Evolutionary conservation across 2,329 filamentous ascomycete species (phyloP).

Genomic region (Microdochium trichocladiopsis): DNA sequence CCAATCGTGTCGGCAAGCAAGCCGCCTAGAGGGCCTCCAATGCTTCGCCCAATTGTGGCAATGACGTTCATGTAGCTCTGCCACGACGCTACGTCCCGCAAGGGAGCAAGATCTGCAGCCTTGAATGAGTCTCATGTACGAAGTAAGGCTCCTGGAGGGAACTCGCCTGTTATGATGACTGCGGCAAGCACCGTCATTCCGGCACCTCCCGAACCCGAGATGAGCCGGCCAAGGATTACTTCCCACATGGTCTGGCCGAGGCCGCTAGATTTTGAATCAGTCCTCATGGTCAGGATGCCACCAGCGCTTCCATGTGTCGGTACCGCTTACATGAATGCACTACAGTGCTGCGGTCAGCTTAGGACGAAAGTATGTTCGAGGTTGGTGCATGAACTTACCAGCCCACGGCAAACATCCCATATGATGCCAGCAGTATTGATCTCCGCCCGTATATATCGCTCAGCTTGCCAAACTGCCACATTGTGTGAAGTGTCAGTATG

Average conservation of each 20-base stretch:
- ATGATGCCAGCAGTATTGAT: conserved; percentile 37
- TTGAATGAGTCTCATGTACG: neutral
- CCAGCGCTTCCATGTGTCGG: neutral
- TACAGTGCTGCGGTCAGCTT: conserved; percentile 7
- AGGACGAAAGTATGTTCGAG: neutral
- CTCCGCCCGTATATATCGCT: conserved; percentile 53
- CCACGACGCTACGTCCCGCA: conserved; percentile 46
- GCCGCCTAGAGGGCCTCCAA: conserved; percentile 51
- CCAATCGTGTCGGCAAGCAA: conserved; percentile 54
- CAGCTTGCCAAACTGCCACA: conserved; percentile 40
- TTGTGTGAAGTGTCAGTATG: neutral
- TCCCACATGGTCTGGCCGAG: conserved; percentile 36
- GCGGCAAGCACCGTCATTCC: conserved; percentile 43
- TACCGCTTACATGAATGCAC: conserved; percentile 24
- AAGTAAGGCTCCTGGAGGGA: neutral
- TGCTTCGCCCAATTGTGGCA: conserved; percentile 40
- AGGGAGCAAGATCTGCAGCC: conserved; percentile 37
- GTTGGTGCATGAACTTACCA: conserved; percentile 27
- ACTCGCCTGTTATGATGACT: conserved; percentile 42
- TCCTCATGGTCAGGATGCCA: neutral
- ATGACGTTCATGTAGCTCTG: conserved; percentile 45
- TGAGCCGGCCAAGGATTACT: conserved; percentile 41
- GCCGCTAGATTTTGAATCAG: conserved; percentile 23
- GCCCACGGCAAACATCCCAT: conserved; percentile 40
- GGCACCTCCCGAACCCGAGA: conserved; percentile 44